Percentiles rank a stretch among this genome's conserved stretches.
phyloP scores from a whole-genome alignment of 352 stramenopile species.

The Phytophthora sp. region DNA sequence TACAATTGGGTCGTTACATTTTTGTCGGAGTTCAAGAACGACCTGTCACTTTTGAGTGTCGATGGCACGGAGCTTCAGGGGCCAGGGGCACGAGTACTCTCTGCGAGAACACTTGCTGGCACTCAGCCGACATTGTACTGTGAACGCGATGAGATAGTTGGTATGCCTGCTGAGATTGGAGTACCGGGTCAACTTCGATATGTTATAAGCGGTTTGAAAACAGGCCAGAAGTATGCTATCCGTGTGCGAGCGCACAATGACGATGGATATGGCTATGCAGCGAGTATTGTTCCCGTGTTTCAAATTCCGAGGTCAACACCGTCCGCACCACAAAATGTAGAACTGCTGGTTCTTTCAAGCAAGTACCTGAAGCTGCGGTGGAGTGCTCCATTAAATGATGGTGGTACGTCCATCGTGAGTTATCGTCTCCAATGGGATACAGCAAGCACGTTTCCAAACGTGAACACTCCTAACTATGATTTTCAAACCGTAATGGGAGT shows the following conservation, averaged over 20 bases:
- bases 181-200: conserved; percentile 34
- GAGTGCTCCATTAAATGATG: conserved; percentile 63
- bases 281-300: conserved; percentile 53
- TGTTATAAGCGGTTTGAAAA: conserved; percentile 51
- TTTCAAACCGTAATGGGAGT: conserved; percentile 51
- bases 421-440: conserved; percentile 96
- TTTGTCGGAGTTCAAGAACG: conserved; percentile 77
- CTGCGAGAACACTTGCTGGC: conserved; percentile 72
- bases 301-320: conserved; percentile 64
- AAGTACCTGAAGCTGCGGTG: conserved; percentile 84
- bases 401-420: conserved; percentile 74
- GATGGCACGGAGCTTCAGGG: conserved; percentile 93
- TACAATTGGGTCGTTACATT: conserved; percentile 97
- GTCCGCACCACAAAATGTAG: conserved; percentile 36
- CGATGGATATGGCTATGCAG: conserved; percentile 62
- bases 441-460: conserved; percentile 69
- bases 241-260: conserved; percentile 66
- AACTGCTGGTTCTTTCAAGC: conserved; percentile 68
- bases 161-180: conserved; percentile 38
- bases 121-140: conserved; percentile 79
- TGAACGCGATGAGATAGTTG: conserved; percentile 48
- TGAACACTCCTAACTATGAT: conserved; percentile 75
- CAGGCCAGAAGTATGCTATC: conserved; percentile 62
- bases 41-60: conserved; percentile 83
- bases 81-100: conserved; percentile 81